phyloP scores from a whole-genome alignment of 2,329 filamentous ascomycete species.

The Thelonectria rubi region DNA sequence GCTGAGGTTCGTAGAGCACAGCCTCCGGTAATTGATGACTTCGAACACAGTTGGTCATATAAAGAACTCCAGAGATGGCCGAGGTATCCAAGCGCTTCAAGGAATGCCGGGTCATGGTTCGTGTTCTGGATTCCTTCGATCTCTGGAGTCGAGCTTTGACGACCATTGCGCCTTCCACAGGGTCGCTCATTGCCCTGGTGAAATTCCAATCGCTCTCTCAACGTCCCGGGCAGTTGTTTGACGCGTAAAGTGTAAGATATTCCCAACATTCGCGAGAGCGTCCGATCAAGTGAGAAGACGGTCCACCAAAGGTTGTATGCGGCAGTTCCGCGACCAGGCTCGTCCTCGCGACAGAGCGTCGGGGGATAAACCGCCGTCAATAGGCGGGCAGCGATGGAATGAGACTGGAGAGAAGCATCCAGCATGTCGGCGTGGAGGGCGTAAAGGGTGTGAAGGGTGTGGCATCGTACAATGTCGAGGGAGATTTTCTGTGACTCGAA shows the following conservation, averaged over 20 bases:
- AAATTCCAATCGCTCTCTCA: neutral
- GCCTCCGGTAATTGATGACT: neutral
- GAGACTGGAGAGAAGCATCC: neutral
- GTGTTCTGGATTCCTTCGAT: neutral
- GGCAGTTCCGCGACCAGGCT: neutral
- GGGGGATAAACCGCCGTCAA: neutral
- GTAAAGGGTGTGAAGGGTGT: neutral
- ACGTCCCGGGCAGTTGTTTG: neutral
- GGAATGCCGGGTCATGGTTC: neutral
- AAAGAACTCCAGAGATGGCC: neutral
- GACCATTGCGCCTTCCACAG: neutral
- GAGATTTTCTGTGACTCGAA: neutral
- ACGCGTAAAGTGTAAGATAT: neutral
- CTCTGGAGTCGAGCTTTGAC: neutral
- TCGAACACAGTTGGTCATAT: neutral
- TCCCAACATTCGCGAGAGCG: neutral
- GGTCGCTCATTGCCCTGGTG: neutral
- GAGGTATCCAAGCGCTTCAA: neutral
- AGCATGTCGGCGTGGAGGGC: slow-evolving; percentile 1
- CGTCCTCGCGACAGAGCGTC: neutral
- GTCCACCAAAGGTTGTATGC: neutral
- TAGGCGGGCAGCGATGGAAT: neutral
- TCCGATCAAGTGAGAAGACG: neutral
- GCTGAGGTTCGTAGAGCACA: neutral
- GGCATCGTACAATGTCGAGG: neutral